A percentile compares a stretch with the other conserved stretches of the same genome.
Conservation (phyloP, 2,329 filamentous ascomycete species). For the Dactylella cylindrospora region DNA sequence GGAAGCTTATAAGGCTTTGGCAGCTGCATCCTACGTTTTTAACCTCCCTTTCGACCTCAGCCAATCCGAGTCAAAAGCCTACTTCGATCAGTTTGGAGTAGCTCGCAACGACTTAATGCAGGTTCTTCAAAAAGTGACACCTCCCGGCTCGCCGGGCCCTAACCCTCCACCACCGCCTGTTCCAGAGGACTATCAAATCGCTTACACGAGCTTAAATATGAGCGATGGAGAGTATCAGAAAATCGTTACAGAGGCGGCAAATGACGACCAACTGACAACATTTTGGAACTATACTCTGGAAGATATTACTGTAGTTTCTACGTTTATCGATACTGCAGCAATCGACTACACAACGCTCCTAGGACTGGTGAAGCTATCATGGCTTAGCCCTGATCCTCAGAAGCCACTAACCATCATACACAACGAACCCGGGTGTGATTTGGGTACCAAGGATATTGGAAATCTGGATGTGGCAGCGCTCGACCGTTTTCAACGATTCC, state of each 20-base stretch:
- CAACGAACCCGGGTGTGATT: neutral
- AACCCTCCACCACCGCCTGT: too few relatives aligned
- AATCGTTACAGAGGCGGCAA: neutral
- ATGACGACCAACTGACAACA: neutral
- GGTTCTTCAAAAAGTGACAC: neutral
- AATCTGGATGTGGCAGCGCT: neutral
- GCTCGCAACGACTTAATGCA: neutral
- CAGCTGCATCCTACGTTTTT: neutral
- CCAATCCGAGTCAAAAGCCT: neutral
- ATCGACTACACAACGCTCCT: slow-evolving; percentile 4
- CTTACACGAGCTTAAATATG: neutral
- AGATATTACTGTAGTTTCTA: neutral
- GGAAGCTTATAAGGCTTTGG: slow-evolving; percentile 1
- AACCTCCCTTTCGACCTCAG: slow-evolving; percentile 5
- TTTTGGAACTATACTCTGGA: neutral
- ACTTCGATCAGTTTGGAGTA: slow-evolving; percentile 5
- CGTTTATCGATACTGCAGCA: slow-evolving; percentile 1
- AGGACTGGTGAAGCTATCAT: neutral
- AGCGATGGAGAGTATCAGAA: neutral
- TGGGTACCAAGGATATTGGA: neutral
- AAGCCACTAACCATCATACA: neutral
- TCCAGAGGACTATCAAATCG: neutral
- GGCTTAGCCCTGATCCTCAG: neutral
- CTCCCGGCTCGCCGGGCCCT: too few relatives aligned
- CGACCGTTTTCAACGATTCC: slow-evolving; percentile 9